Conservation (phyloP, 257 asterid species). For the Capsicum chinense region DNA sequence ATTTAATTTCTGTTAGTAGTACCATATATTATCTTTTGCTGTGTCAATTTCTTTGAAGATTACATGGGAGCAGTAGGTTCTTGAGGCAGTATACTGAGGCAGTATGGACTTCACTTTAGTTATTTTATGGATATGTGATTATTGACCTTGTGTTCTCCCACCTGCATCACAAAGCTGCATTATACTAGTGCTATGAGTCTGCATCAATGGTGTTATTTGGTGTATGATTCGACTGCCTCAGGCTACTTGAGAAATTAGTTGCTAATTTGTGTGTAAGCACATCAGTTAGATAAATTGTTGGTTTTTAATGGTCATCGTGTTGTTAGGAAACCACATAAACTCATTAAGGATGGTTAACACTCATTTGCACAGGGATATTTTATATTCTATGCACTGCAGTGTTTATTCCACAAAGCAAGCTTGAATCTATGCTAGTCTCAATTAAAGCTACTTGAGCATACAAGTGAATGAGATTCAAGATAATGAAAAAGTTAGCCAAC, state of each 20-base stretch:
- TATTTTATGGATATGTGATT: constrained; percentile 18
- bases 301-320: constrained; percentile 3
- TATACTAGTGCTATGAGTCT: constrained; percentile 11
- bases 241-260: constrained; percentile 11
- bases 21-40: constrained; percentile 11
- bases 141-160: not conserved
- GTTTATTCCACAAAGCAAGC: not conserved
- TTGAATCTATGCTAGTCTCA: too few species aligned
- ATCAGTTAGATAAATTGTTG: constrained; percentile 19
- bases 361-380: constrained; percentile 15
- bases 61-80: not conserved
- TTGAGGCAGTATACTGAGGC: not conserved
- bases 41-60: constrained; percentile 4
- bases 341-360: constrained; percentile 19
- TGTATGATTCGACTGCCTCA: constrained; percentile 6
- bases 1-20: constrained; percentile 13
- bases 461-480: too few species aligned
- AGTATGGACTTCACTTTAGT: not conserved
- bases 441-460: too few species aligned
- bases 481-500: too few species aligned
- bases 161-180: not conserved
- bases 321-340: constrained; percentile 13
- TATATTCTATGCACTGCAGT: not conserved
- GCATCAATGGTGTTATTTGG: constrained; percentile 16
- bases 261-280: not conserved